Conservation (phyloP, 305 asterid species). For the Fraxinus nigra region DNA sequence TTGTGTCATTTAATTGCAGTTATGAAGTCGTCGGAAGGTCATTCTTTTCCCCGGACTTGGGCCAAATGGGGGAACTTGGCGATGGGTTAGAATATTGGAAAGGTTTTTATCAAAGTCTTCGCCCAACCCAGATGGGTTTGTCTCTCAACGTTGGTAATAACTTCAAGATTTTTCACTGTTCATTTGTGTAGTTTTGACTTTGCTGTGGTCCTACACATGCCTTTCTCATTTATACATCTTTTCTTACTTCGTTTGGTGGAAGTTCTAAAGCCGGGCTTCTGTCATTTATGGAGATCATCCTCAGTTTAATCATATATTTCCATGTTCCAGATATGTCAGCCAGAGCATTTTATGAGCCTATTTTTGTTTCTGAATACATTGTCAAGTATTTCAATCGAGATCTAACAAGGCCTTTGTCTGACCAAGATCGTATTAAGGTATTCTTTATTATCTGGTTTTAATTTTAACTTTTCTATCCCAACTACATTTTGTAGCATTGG, state of each 20-base stretch:
- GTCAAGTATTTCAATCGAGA: conserved; percentile 36
- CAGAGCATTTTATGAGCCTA: conserved; percentile 63
- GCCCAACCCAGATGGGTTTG: conserved; percentile 92
- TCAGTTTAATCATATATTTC: neutral
- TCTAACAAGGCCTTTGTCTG: conserved; percentile 37
- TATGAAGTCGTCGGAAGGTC: conserved; percentile 72
- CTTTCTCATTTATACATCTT: neutral
- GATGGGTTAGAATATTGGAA: conserved; percentile 68
- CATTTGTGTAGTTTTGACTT: neutral
- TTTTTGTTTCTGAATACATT: conserved; percentile 40
- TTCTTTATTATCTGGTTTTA: neutral
- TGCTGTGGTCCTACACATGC: neutral
- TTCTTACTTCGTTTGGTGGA: neutral
- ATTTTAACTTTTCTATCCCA: neutral
- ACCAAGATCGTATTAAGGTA: conserved; percentile 72
- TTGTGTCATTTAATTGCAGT: conserved; percentile 33
- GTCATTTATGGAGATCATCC: neutral
- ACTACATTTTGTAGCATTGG: neutral
- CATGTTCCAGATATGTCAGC: conserved; percentile 76
- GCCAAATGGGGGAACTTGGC: conserved; percentile 39
- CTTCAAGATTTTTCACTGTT: neutral
- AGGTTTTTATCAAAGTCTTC: conserved; percentile 81
- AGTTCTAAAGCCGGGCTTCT: neutral
- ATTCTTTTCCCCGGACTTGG: conserved; percentile 44
- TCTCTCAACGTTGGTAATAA: conserved; percentile 68